Evolutionary conservation across 1,284 basidiomycete genomes (phyloP), one percentile per base, ranked within the genome.

Genomic region (Chalciporus sp.): DNA sequence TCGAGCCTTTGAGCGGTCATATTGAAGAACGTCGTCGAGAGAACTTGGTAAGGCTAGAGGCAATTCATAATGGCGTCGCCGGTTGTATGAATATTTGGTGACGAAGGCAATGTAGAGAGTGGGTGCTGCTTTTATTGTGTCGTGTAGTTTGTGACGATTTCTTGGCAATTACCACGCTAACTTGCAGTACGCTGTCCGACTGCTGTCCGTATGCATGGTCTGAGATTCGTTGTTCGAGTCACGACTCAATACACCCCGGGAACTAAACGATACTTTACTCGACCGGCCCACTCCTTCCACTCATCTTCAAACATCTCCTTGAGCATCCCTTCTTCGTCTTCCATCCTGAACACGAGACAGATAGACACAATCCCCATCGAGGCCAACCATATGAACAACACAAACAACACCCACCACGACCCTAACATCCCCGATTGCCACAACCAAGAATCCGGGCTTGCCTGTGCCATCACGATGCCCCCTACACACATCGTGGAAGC

Each of bases 1-100:
- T 84, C 27, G 61, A 69, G n/a, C 80, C 83, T 40, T 65, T 86
- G 27, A 73, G 72, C 10, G 81, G 77, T 10, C 67, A 64, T 26
- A 67, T 80, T 27, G 83, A 84, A 63, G 74, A 74, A 63, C 71
- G 67, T 57, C 68, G 79, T 55, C 68, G 60, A 57, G 67, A 61
- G 55, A 76, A 78, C 42, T 55, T 81, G 59, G 65, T 63, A 39
- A 62, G 68, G 14, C 66, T 84, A 29, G 69, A 75, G 31, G 66
- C 65, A 6, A 61, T 82, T 39, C 64, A 75, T 51, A 61, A 57
- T 35, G 79, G 78, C 6, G 66, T 82, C 58, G 75, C 78, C 48
- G 75, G 65, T 5, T 62, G 52, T 23, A 45, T 59, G 60, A n/a
- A 51, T 20, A 49, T 58, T 27, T 42, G 2, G 23, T 28, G 7